A percentile compares a stretch with the other conserved stretches of the same genome.
Conservation (phyloP, 1,139 yeast species). For the Protomyces pachydermus region DNA sequence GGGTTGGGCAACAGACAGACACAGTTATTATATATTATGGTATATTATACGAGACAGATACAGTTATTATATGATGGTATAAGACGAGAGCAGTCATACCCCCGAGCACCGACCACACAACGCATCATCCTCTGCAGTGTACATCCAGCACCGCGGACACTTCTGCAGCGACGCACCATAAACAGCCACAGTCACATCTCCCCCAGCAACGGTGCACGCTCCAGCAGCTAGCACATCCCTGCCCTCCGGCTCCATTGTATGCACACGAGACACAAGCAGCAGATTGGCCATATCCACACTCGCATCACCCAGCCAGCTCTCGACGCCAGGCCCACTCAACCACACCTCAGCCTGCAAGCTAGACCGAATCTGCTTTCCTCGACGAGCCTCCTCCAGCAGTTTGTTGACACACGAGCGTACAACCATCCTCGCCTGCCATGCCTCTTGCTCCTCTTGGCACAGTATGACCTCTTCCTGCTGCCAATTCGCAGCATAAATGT, state of each 20-base stretch:
- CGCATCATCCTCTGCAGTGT: constrained; percentile 42
- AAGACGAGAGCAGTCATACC: too few relatives aligned
- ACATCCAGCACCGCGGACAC: constrained; percentile 96
- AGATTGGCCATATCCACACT: constrained; percentile 46
- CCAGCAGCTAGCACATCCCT: constrained; percentile 10
- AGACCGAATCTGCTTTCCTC: constrained; percentile 52
- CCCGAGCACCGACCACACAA: not conserved
- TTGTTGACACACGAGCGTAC: constrained; percentile 44
- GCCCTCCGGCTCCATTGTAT: not conserved
- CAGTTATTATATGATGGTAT: too few relatives aligned
- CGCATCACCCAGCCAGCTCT: not conserved
- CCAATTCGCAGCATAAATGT: constrained; percentile 39
- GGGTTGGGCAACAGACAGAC: too few relatives aligned
- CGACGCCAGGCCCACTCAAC: not conserved
- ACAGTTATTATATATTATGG: too few relatives aligned
- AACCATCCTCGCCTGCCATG: constrained; percentile 41
- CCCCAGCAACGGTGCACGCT: constrained; percentile 33
- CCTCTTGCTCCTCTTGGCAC: constrained; percentile 35
- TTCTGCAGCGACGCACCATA: constrained; percentile 44
- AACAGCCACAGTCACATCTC: constrained; percentile 37
- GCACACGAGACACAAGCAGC: constrained; percentile 60
- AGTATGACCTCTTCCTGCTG: constrained; percentile 38
- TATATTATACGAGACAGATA: too few relatives aligned
- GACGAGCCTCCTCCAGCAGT: constrained; percentile 48
- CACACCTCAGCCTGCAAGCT: constrained; percentile 56